These are phyloP conservation scores for Tolypocladium inflatum DNA, from an alignment of 2,329 filamentous ascomycete genomes.

Conservation along the genomic window DNA sequence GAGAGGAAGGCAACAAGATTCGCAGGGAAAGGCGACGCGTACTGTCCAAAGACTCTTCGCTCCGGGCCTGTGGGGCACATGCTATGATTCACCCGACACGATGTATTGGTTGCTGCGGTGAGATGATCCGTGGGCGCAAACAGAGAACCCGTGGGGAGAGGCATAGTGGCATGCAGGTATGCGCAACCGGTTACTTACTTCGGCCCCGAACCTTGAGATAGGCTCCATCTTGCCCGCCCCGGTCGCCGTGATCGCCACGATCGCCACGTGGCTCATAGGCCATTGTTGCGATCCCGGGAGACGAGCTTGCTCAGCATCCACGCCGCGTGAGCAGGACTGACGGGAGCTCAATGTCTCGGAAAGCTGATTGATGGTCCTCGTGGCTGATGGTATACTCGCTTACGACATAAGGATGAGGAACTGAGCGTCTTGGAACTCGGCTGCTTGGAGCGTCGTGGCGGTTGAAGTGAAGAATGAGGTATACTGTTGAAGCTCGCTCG, in stretches of 20 bases:
- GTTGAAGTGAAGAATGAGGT: not conserved
- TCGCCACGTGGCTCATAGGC: slow-evolving; percentile 46
- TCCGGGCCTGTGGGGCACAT: not conserved
- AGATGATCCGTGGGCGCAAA: not conserved
- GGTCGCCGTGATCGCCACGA: slow-evolving; percentile 34
- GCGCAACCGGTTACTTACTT: slow-evolving; percentile 28
- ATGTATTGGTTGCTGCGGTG: not conserved
- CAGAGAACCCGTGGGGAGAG: not conserved
- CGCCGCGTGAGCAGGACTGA: not conserved
- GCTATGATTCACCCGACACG: not conserved
- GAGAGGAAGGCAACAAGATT: not conserved
- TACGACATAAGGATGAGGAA: not conserved
- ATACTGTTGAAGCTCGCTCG: not conserved
- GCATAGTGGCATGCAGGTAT: not conserved
- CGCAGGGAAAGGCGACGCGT: not conserved
- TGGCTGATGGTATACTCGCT: not conserved
- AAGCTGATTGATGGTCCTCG: not conserved
- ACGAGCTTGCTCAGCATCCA: slow-evolving; percentile 13
- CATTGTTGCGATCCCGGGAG: slow-evolving; percentile 25
- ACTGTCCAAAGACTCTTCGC: not conserved
- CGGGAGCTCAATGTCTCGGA: not conserved
- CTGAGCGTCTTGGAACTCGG: not conserved
- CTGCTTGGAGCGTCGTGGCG: not conserved
- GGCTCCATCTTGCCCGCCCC: slow-evolving; percentile 31
- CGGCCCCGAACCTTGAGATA: slow-evolving; percentile 41